Evolutionary conservation across 768 basidiomycete genomes (phyloP), one percentile per base, ranked within the genome.

Genomic region (Cyclocybe aegerita): DNA sequence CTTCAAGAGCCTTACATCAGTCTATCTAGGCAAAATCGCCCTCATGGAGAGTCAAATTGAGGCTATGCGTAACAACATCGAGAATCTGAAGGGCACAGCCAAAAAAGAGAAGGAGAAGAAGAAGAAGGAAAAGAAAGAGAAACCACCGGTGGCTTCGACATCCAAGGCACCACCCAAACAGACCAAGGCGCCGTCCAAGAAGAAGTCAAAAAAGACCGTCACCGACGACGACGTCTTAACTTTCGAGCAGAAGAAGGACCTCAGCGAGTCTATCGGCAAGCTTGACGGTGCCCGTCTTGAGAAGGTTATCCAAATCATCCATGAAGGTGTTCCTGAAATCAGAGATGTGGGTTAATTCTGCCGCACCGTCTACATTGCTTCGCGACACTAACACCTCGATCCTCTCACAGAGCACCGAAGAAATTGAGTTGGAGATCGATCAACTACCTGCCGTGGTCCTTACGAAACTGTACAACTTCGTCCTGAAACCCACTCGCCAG

Each of bases 371-470:
- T 46, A 48, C 11, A 30, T 48, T 56, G 44, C 59, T 5, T 23
- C 23, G 5, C 23, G 23, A 23, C 52, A 49, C 52, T 52, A 29
- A 46, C 57, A n/a, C 37, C 37, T 55, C 34, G 17, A 38, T 43
- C 29, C 11, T 43, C 40, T 41, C 52, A 54, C 73, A 93, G 91
- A 93, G 91, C 68, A 90, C 88, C 40, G 93, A 98, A 69, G 97
- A 99, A 74, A 98, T 99, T 62, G 97, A 99, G 68, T 82, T 99
- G 38, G 97, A 99, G 70, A 98, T 99, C 63, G 97, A 98, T 64
- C 75, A 84, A 36, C 76, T 99, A 31, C 95, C 97, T 43, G 77
- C 90, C 6, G 68, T 80, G 30, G 95, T 97, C 39, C 82, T 98
- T 46, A 88, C 89, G 46, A 92, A 93, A 70, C 79, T 99, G 29